A percentile compares a stretch with the other conserved stretches of the same genome.
These are phyloP conservation scores for Nicotiana rustica DNA, from an alignment of 305 asterid genomes.

Conservation along the genomic window DNA sequence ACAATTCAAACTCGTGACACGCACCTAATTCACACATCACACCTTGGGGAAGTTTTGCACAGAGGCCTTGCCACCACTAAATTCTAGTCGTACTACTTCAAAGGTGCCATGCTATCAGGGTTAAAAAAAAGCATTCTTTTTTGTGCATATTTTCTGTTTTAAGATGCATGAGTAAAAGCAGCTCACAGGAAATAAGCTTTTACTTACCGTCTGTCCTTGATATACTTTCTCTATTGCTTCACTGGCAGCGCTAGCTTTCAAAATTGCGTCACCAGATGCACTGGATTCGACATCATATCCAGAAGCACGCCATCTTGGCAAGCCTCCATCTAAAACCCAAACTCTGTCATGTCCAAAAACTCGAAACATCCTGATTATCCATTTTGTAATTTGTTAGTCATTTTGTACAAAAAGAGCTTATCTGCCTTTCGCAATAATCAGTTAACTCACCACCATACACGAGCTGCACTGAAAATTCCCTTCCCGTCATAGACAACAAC, in stretches of 20 bases:
- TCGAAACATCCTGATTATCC: constrained; percentile 82
- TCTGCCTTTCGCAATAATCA: neutral
- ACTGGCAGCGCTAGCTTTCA: constrained; percentile 97
- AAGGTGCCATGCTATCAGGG: neutral
- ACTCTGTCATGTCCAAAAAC: constrained; percentile 91
- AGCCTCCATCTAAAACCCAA: constrained; percentile 97
- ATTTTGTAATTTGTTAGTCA: constrained; percentile 27
- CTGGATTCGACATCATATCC: constrained; percentile 97
- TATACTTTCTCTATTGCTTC: constrained; percentile 92
- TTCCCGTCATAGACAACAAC: constrained; percentile 96
- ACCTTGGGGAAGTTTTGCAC: neutral
- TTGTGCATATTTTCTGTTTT: neutral
- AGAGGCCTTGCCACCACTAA: constrained; percentile 1
- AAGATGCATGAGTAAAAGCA: neutral
- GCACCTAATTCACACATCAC: neutral
- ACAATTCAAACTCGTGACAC: neutral
- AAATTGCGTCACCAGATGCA: constrained; percentile 88
- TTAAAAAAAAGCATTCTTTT: constrained; percentile 9
- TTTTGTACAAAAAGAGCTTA: neutral
- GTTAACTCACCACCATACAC: constrained; percentile 91
- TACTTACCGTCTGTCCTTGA: constrained; percentile 76
- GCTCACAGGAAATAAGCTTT: constrained; percentile 6
- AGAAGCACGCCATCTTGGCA: constrained; percentile 93
- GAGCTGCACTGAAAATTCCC: constrained; percentile 98
- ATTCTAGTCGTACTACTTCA: neutral